Evolutionary conservation across 179 eudicot genomes (phyloP).

Genomic region (Beta macrorhiza): DNA sequence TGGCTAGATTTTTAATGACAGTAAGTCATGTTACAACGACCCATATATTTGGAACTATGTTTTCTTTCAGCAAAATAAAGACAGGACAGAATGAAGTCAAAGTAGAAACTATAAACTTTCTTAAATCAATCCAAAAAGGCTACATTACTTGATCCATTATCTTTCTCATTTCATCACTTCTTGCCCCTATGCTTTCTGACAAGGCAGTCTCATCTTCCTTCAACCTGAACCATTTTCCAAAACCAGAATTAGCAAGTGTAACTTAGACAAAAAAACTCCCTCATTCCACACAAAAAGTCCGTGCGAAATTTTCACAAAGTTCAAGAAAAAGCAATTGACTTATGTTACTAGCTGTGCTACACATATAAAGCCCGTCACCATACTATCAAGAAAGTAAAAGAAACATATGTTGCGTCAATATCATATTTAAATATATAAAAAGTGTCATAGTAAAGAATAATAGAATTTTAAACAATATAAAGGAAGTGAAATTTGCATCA

Average conservation of each 20-base stretch:
- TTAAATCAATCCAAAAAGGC: background rate
- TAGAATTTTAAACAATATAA: background rate
- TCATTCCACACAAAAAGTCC: background rate
- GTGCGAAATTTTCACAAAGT: background rate
- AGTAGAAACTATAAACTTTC: background rate
- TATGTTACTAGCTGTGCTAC: background rate
- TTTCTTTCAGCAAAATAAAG: background rate
- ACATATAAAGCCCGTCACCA: background rate
- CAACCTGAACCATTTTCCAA: slow-evolving; percentile 47
- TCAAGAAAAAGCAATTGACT: background rate
- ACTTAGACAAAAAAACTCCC: slow-evolving; percentile 5
- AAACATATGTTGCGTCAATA: background rate
- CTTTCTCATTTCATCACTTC: slow-evolving; percentile 43
- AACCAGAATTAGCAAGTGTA: slow-evolving; percentile 2
- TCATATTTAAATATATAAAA: background rate
- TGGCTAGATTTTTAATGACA: background rate
- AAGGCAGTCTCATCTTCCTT: slow-evolving; percentile 58
- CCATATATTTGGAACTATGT: background rate
- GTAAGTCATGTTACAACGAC: background rate
- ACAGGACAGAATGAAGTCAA: background rate
- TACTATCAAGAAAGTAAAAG: background rate
- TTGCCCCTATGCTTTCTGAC: slow-evolving; percentile 30
- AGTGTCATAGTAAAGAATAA: background rate
- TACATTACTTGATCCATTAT: slow-evolving; percentile 51
- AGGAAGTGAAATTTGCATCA: background rate